Base-by-base conservation (phyloP, 1,139 yeast genomes). In the Hyphopichia pseudoburtonii region DNA sequence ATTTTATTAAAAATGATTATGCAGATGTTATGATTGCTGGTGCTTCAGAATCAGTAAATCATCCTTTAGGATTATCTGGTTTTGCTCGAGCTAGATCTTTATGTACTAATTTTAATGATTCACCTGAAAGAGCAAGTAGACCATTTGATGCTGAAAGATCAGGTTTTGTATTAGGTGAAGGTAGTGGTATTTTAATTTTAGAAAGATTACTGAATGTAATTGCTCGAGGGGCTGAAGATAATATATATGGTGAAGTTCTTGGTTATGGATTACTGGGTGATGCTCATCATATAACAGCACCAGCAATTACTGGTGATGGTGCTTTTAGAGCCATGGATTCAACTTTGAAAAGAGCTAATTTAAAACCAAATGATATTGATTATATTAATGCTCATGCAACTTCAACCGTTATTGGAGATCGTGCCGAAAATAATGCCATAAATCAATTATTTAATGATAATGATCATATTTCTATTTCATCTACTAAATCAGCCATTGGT, bases 341-440 rank as follows among this genome's bases (percentile, higher is more conserved):
- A 74, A 95, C 97, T 0, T 48, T 90, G 16, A 57, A 62, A 17
- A 66, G 72, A 26, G 81, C 84, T 1, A 55, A 58, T 2, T 33
- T 67, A 4, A 56, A 57, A 0, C 71, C 80, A 0, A 36, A 53
- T 2, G 66, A 76, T 4, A 67, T 92, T 7, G 88, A 76, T 36
- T 92, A 89, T 54, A 72, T 94, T 35, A 94, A 94, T 61, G 97
- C 98, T 1, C 99, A 94, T 61, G 98, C 99, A 0, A 94, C 99
- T 0, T 86, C 96, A 0, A 94, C 99, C 0, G 66, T 69, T 6
- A 66, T 90, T 7, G 99, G 99, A 4, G 99, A 94, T 54, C 64
- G 80, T 16, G 95, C 96, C 1, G 99, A 94, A 55, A 81, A 85
- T 51, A 59, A 61, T 32, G 98, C 97, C 3, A 81, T 92, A 38